Base-by-base conservation (phyloP, 306 rosid genomes). In the Castanea mollissima region DNA sequence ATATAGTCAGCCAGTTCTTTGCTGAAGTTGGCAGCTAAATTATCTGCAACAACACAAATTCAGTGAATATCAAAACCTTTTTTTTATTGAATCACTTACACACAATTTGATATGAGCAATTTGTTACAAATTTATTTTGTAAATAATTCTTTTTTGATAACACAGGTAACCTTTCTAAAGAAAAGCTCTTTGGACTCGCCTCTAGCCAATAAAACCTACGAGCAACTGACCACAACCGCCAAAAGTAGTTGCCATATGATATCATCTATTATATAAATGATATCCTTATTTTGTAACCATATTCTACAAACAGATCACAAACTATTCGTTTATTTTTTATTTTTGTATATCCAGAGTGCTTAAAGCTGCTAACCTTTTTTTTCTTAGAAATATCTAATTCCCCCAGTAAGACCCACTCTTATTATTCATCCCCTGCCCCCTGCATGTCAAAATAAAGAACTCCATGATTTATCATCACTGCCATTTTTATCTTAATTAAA, bases 11-110 rank as follows among this genome's bases (percentile, higher is more conserved):
- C 99, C 81, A 95, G 86, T 77, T 95, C 99, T 89, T 98, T 83
- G 85, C 98, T 95, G 91, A 95, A 93, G 87, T 93, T 95, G 38
- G 99, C 99, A 32, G 99, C 99, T 79, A 95, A 84, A 78, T 95
- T 92, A 89, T 95, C 99, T 95, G 96, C 91, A 86, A n/a, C 60
- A 54, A 74, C 44, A 85, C 77, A 84, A 81, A 32, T 52, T 71
- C 44, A 63, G 65, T 76, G 68, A 74, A 58, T 31, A 58, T 78
- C 49, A 46, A 78, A 70, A 68, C 51, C 14, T 21, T 46, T 57
- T 77, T 27, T 15, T 4, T 6, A 11, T 59, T 65, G 74, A 56
- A 67, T 19, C n/a, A 19, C 38, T 1, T 1, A 6, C 7, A 4
- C 71, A 67, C 71, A 67, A 19, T 35, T 67, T 5, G 25, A n/a